Conservation (phyloP, 768 basidiomycete genomes). For the Galerina sulciceps region DNA sequence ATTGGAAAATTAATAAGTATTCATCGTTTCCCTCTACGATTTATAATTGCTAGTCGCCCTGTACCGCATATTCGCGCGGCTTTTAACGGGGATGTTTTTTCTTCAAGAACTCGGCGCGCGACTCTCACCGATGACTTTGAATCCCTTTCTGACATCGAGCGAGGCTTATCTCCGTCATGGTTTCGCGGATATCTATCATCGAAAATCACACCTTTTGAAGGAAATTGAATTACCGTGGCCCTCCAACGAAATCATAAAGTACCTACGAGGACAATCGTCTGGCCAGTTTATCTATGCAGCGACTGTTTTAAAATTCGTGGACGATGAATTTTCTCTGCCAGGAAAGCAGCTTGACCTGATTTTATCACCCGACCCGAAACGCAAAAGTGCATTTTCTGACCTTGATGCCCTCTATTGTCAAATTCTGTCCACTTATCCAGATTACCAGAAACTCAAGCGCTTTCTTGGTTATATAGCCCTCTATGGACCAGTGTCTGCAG, state of each 20-base stretch:
- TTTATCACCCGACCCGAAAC: neutral
- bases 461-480: neutral
- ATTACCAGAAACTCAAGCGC: neutral
- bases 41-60: constrained; percentile 8
- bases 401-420: constrained; percentile 1
- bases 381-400: neutral
- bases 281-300: constrained; percentile 8
- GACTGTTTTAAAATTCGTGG: constrained; percentile 8
- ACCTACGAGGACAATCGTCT: neutral
- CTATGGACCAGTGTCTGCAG: neutral
- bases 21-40: neutral
- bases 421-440: neutral
- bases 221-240: neutral
- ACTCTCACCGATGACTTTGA: neutral
- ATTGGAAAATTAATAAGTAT: neutral
- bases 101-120: neutral
- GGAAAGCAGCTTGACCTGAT: neutral
- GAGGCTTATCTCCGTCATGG: neutral
- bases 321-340: neutral
- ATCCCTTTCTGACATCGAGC: neutral
- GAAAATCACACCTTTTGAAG: neutral
- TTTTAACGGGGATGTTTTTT: neutral
- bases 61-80: neutral
- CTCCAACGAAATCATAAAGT: neutral
- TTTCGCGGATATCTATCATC: neutral